Evolutionary conservation across 176 grass and related monocot genomes (phyloP).

Genomic region (Lolium multiflorum): DNA sequence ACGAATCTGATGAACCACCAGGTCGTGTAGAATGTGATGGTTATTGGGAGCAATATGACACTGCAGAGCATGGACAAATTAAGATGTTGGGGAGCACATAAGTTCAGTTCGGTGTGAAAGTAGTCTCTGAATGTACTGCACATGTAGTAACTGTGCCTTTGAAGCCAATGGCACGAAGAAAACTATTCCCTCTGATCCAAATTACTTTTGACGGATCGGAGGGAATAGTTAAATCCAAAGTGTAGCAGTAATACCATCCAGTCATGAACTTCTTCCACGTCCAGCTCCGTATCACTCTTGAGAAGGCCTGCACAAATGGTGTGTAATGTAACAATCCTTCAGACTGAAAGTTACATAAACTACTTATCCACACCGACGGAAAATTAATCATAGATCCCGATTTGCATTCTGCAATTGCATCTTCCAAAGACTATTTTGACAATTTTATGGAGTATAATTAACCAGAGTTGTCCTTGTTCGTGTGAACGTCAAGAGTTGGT

Average conservation of each 20-base stretch:
- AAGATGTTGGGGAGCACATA: neutral
- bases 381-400: neutral
- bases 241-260: conserved; percentile 53
- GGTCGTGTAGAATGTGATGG: conserved; percentile 78
- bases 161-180: neutral
- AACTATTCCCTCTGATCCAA: neutral
- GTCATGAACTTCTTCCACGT: conserved; percentile 79
- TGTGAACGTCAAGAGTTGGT: neutral
- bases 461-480: neutral
- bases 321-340: neutral
- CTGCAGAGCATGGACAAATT: conserved; percentile 40
- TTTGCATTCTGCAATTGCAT: neutral
- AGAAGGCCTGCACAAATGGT: conserved; percentile 50
- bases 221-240: neutral
- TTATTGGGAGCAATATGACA: conserved; percentile 79
- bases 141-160: neutral
- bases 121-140: neutral
- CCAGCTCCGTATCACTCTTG: conserved; percentile 69
- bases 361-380: neutral
- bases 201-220: no score
- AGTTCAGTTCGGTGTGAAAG: neutral
- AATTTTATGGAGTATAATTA: neutral
- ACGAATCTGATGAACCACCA: conserved; percentile 87
- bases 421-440: neutral
- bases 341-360: neutral